phyloP scores from a whole-genome alignment of 23 red algal species.

The Chondrus crispus region DNA sequence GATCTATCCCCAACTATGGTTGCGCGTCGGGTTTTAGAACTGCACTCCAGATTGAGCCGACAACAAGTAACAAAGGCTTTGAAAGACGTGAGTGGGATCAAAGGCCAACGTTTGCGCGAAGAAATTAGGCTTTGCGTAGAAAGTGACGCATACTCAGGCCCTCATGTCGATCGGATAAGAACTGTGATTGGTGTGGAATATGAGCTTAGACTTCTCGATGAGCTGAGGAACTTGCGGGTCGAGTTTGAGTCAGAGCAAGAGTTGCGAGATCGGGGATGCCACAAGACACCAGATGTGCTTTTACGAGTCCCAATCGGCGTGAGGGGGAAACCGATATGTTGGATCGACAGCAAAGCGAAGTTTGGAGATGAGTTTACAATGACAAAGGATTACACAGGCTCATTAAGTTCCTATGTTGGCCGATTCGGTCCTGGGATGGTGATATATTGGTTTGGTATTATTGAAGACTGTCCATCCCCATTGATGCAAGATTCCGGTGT shows the following conservation, averaged over 20 bases:
- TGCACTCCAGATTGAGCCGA: slow-evolving; percentile 25
- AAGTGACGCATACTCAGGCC: slow-evolving; percentile 40
- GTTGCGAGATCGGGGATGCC: slow-evolving; percentile 34
- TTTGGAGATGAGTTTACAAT: slow-evolving; percentile 81
- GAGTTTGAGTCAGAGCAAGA: slow-evolving; percentile 70
- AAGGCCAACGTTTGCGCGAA: slow-evolving; percentile 17
- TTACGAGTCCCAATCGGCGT: slow-evolving; percentile 60
- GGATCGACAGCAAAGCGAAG: slow-evolving; percentile 77
- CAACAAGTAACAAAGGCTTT: slow-evolving; percentile 8
- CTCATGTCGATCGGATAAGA: slow-evolving; percentile 40
- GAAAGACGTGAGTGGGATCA: slow-evolving; percentile 12
- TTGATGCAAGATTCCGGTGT: slow-evolving; percentile 69
- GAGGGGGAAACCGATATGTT: slow-evolving; percentile 31
- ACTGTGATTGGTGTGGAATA: slow-evolving; percentile 58
- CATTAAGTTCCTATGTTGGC: slow-evolving; percentile 81
- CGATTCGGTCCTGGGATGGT: slow-evolving; percentile 83
- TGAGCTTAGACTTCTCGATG: slow-evolving; percentile 51
- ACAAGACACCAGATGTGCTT: slow-evolving; percentile 76
- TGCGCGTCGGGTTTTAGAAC: slow-evolving; percentile 48
- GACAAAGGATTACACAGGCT: slow-evolving; percentile 64
- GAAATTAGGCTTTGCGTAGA: slow-evolving; percentile 28
- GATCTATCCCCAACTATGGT: slow-evolving; percentile 48
- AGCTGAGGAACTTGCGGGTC: slow-evolving; percentile 42
- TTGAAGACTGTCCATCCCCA: slow-evolving; percentile 59
- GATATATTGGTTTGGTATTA: slow-evolving; percentile 84